A percentile compares a stretch with the other conserved stretches of the same genome.
These are phyloP conservation scores for Claviceps maximensis DNA, from an alignment of 2,329 filamentous ascomycete species.

Conservation along the genomic window DNA sequence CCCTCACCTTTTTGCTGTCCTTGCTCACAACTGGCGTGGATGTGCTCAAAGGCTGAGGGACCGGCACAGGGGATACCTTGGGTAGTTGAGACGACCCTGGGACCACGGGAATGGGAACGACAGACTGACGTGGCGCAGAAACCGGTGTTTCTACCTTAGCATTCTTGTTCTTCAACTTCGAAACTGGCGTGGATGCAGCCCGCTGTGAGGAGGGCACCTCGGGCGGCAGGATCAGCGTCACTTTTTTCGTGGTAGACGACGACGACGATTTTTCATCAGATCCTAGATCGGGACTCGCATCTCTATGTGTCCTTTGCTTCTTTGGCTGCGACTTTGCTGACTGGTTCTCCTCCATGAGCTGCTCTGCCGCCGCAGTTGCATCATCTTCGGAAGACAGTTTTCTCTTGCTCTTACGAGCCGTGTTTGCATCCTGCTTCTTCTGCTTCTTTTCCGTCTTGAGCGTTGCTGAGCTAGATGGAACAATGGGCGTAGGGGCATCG, in stretches of 20 bases:
- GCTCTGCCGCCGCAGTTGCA: conserved; percentile 20
- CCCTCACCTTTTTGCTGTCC: conserved; percentile 17
- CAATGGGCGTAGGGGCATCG: conserved; percentile 20
- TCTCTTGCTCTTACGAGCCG: conserved; percentile 22
- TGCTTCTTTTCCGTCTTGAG: conserved; percentile 14
- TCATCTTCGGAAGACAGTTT: conserved; percentile 27
- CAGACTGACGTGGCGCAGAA: conserved; percentile 16
- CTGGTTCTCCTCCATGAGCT: conserved; percentile 21
- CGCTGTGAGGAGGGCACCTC: conserved; percentile 12
- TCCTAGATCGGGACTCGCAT: conserved; percentile 22
- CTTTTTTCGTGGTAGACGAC: conserved; percentile 15
- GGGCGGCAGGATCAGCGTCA: conserved; percentile 21
- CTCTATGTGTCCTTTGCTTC: conserved; percentile 23
- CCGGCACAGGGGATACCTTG: conserved; percentile 14
- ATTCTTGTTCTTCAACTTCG: conserved; percentile 11
- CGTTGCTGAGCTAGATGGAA: conserved; percentile 8
- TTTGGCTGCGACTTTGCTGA: conserved; percentile 28
- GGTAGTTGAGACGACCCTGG: conserved; percentile 17
- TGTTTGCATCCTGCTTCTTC: conserved; percentile 12
- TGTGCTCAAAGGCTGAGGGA: conserved; percentile 6
- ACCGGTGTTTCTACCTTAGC: conserved; percentile 15
- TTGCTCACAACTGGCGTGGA: conserved; percentile 14
- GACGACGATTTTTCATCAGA: conserved; percentile 14
- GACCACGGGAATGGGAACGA: conserved; percentile 22
- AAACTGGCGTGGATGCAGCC: conserved; percentile 13